Evolutionary conservation across 176 grass and related monocot species (phyloP).

Genomic region (Dactylis glomerata): DNA sequence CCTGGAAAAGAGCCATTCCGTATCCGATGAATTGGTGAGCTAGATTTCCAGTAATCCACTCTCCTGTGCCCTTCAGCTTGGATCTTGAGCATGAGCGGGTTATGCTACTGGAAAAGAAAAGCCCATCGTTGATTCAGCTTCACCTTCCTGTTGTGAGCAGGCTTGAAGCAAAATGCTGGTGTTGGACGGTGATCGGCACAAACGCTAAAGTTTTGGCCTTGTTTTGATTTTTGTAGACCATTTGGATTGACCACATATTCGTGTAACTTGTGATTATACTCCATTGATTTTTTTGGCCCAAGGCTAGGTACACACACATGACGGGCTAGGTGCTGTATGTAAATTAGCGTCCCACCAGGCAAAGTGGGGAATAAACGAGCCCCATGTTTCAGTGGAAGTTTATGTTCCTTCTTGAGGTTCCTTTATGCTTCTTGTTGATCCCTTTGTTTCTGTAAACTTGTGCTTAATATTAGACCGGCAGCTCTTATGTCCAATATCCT

Average conservation of each 20-base stretch:
- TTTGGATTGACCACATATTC: conserved; percentile 38
- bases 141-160: background rate
- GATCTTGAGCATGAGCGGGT: background rate
- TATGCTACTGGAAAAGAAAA: background rate
- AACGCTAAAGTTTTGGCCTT: conserved; percentile 33
- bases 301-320: conserved; percentile 9
- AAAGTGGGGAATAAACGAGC: conserved; percentile 45
- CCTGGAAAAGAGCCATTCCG: conserved; percentile 35
- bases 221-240: conserved; percentile 23
- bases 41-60: background rate
- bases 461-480: background rate
- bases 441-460: background rate
- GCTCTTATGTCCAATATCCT: background rate
- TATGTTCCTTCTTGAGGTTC: background rate
- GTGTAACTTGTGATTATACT: conserved; percentile 41
- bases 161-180: background rate
- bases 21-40: conserved; percentile 30
- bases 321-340: conserved; percentile 17
- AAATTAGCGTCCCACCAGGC: conserved; percentile 26
- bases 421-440: background rate
- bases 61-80: background rate
- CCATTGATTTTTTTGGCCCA: conserved; percentile 33
- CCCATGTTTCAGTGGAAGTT: background rate
- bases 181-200: background rate
- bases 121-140: background rate